phyloP scores from a whole-genome alignment of 1,139 yeast species.

The Hyphopichia pseudoburtonii region DNA sequence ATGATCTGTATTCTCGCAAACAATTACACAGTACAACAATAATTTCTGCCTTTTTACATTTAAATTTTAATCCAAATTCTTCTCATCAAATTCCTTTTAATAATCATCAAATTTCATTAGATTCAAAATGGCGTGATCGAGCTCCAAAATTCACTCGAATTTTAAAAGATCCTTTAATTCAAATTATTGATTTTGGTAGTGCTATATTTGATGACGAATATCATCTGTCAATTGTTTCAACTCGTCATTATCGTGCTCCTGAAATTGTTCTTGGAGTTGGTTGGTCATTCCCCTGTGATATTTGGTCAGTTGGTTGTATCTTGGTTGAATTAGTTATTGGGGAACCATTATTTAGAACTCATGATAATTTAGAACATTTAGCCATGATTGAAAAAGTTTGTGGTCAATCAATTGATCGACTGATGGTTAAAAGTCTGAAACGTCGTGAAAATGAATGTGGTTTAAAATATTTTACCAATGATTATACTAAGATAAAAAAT shows the following conservation, averaged over 20 bases:
- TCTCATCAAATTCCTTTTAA: no score
- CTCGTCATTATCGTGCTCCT: constrained; percentile 96
- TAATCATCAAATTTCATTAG: no score
- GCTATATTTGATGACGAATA: constrained; percentile 94
- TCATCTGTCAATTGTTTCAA: constrained; percentile 88
- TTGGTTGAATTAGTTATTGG: constrained; percentile 90
- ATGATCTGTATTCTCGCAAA: constrained; percentile 47
- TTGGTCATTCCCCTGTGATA: constrained; percentile 90
- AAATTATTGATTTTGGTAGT: constrained; percentile 93
- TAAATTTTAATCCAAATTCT: constrained; percentile 11
- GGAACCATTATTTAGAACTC: constrained; percentile 93
- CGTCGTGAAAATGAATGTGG: constrained; percentile 45
- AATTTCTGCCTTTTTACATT: constrained; percentile 29
- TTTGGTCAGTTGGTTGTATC: constrained; percentile 97
- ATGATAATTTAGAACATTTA: constrained; percentile 89
- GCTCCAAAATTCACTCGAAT: constrained; percentile 46
- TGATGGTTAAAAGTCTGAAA: constrained; percentile 37
- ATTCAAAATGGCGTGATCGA: neutral
- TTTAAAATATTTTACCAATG: constrained; percentile 37
- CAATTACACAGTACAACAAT: constrained; percentile 35
- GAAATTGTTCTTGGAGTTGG: constrained; percentile 92
- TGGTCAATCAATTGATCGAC: constrained; percentile 41
- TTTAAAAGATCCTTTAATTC: constrained; percentile 77
- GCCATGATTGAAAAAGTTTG: constrained; percentile 89
- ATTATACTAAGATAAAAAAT: constrained; percentile 14